Conservation (phyloP, 495 filamentous ascomycete genomes). For the Letharia lupina region DNA sequence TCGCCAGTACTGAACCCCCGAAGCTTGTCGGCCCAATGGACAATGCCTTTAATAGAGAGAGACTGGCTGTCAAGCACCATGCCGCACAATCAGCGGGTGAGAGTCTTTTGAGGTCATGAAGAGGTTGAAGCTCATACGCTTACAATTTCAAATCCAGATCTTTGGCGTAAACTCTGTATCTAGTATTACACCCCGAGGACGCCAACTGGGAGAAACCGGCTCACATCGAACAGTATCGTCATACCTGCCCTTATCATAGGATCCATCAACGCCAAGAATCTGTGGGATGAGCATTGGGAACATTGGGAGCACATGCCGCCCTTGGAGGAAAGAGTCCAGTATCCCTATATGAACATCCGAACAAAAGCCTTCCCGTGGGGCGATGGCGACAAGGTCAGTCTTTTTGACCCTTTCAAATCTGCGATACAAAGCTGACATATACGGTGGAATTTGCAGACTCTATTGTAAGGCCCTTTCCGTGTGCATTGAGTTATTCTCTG, state of each 20-base stretch:
- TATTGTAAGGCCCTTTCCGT: slow-evolving; percentile 51
- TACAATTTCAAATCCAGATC: slow-evolving; percentile 44
- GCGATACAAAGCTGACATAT: background rate
- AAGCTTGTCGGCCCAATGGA: slow-evolving; percentile 49
- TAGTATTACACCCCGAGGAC: slow-evolving; percentile 50
- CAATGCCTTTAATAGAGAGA: slow-evolving; percentile 84
- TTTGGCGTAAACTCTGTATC: slow-evolving; percentile 89
- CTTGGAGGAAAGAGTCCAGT: slow-evolving; percentile 79
- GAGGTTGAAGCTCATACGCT: background rate
- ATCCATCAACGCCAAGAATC: slow-evolving; percentile 69
- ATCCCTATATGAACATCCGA: slow-evolving; percentile 90
- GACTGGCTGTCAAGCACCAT: slow-evolving; percentile 75
- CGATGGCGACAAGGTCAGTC: slow-evolving; percentile 80
- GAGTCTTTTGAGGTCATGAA: background rate
- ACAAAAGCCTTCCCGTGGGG: slow-evolving; percentile 86
- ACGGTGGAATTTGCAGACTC: slow-evolving; percentile 34
- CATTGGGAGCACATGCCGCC: slow-evolving; percentile 81
- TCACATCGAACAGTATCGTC: slow-evolving; percentile 45
- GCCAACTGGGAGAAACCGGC: background rate
- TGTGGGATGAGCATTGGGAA: slow-evolving; percentile 94
- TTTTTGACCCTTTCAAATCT: background rate
- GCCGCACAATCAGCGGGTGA: slow-evolving; percentile 69
- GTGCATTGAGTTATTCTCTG: background rate
- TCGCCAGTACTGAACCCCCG: slow-evolving; percentile 48
- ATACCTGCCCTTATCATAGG: slow-evolving; percentile 63